These are phyloP conservation scores for Podila epicladia DNA, from an alignment of 192 early-diverging fungal species.

Conservation along the genomic window DNA sequence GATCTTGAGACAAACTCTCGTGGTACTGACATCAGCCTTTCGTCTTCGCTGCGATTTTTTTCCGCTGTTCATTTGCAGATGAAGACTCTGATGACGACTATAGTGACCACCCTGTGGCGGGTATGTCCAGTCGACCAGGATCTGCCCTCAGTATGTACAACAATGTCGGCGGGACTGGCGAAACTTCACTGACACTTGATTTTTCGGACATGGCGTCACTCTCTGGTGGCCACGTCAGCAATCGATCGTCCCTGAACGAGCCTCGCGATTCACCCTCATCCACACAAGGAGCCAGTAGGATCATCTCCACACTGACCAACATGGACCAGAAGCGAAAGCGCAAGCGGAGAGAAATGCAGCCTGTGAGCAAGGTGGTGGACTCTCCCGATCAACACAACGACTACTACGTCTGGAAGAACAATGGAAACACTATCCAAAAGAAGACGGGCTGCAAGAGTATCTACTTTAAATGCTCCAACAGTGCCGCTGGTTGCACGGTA, in stretches of 20 bases:
- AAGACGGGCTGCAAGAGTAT: conserved; percentile 53
- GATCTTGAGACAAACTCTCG: background rate
- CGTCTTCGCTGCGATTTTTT: background rate
- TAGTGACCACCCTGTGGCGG: conserved; percentile 30
- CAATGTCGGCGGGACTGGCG: conserved; percentile 34
- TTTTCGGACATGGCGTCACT: conserved; percentile 40
- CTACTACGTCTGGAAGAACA: conserved; percentile 54
- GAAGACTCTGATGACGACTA: conserved; percentile 45
- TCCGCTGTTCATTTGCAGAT: conserved; percentile 4
- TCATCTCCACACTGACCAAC: background rate
- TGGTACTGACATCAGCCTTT: background rate
- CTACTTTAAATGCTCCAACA: conserved; percentile 56
- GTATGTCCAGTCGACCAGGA: conserved; percentile 29
- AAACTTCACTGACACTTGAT: conserved; percentile 29
- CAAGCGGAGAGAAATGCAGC: conserved; percentile 6
- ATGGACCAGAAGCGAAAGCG: conserved; percentile 3
- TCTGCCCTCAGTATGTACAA: conserved; percentile 49
- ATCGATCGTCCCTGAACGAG: background rate
- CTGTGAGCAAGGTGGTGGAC: background rate
- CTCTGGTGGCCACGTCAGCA: conserved; percentile 24
- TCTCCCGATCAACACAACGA: conserved; percentile 31
- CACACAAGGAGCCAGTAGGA: background rate
- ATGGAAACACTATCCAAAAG: conserved; percentile 55
- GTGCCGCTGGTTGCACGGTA: conserved; percentile 24
- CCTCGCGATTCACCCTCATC: conserved; percentile 1